phyloP scores from a whole-genome alignment of 2,329 filamentous ascomycete species.

The Verticillium longisporum region DNA sequence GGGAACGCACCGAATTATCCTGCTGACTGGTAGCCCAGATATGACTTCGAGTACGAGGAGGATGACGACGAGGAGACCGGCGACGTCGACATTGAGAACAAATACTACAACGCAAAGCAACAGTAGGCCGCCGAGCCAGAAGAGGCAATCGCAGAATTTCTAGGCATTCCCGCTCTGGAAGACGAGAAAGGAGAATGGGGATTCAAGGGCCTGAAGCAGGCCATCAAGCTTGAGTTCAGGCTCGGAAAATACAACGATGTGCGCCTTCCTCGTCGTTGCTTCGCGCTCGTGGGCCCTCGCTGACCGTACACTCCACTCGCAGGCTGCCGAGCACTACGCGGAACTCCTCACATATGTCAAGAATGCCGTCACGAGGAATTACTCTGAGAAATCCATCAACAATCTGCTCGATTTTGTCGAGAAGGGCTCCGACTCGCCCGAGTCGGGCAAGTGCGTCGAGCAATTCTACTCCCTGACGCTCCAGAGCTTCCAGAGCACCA shows the following conservation, averaged over 20 bases:
- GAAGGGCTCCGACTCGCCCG: conserved; percentile 68
- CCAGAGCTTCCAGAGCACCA: conserved; percentile 91
- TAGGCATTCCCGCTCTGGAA: conserved; percentile 80
- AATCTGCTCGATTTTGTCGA: conserved; percentile 98
- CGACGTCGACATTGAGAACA: conserved; percentile 96
- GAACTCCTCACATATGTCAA: conserved; percentile 97
- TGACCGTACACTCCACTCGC: conserved; percentile 14
- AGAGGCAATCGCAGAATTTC: conserved; percentile 84
- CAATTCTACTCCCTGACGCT: conserved; percentile 92
- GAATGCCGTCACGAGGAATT: conserved; percentile 92
- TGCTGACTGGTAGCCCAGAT: conserved; percentile 35
- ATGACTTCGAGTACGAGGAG: conserved; percentile 96
- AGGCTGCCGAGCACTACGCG: conserved; percentile 88
- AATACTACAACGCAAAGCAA: conserved; percentile 99
- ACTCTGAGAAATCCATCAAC: conserved; percentile 98
- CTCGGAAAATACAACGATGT: conserved; percentile 84
- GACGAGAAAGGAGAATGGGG: conserved; percentile 96
- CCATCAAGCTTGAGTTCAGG: conserved; percentile 94
- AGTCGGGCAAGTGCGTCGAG: conserved; percentile 75
- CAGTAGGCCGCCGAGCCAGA: conserved; percentile 82
- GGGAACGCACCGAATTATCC: neutral
- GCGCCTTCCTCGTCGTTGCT: conserved; percentile 1
- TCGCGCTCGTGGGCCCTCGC: neutral
- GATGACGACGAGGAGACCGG: conserved; percentile 82
- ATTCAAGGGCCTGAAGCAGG: conserved; percentile 96